Conservation (phyloP, 129 eudicot genomes). For the Solidago caesia region DNA sequence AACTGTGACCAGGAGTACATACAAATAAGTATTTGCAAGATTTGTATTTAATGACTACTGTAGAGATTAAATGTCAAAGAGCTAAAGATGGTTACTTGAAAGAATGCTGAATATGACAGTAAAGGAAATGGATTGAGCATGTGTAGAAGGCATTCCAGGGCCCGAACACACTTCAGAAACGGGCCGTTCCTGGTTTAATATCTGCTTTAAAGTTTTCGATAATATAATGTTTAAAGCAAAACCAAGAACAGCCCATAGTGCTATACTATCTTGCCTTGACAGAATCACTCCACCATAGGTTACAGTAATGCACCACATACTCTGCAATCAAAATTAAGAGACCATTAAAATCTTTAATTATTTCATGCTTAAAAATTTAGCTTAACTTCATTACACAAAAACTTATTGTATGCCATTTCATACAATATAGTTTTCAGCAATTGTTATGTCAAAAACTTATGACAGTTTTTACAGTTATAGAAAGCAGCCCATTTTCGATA, state of each 20-base stretch:
- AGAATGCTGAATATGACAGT: conserved; percentile 39
- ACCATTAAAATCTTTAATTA: neutral
- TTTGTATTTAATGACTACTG: neutral
- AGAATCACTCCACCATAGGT: conserved; percentile 44
- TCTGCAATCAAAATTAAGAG: conserved; percentile 43
- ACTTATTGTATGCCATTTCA: too few relatives aligned
- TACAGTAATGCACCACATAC: conserved; percentile 61
- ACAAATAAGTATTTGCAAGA: conserved; percentile 1
- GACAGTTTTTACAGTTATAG: neutral
- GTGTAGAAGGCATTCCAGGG: conserved; percentile 99
- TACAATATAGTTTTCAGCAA: too few relatives aligned
- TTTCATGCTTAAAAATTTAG: too few relatives aligned
- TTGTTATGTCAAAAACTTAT: too few relatives aligned
- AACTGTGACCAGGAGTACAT: conserved; percentile 37
- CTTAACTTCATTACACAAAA: too few relatives aligned
- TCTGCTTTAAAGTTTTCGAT: conserved; percentile 50
- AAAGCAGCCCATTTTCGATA: neutral
- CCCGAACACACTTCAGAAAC: conserved; percentile 54
- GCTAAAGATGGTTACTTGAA: conserved; percentile 49
- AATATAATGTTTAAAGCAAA: conserved; percentile 50
- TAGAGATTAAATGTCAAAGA: too few relatives aligned
- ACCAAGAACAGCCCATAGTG: conserved; percentile 72
- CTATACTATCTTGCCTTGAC: conserved; percentile 67
- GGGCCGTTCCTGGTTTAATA: conserved; percentile 83
- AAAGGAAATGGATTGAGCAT: conserved; percentile 79